Conservation (phyloP, 345 rosid genomes). For the Excoecaria agallocha region DNA sequence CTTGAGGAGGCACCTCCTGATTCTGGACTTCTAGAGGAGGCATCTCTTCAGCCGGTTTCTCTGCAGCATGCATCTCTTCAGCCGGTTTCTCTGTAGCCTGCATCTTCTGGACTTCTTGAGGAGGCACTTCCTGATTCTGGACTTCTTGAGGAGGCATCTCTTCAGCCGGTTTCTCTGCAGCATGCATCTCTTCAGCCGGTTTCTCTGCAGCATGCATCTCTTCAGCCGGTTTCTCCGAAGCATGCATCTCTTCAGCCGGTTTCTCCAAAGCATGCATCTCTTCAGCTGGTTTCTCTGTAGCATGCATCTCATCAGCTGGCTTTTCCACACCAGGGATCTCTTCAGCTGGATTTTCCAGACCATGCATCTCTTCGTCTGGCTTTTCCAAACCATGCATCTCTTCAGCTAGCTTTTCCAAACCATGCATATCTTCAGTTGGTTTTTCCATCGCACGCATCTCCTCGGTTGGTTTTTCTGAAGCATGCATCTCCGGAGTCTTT, state of each 20-base stretch:
- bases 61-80: too few relatives aligned
- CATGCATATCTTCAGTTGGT: neutral
- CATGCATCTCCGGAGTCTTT: neutral
- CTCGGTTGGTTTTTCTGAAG: neutral
- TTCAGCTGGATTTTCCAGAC: neutral
- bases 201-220: too few relatives aligned
- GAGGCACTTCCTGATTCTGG: slow-evolving; percentile 18
- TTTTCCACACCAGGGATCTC: neutral
- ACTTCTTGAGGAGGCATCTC: too few relatives aligned
- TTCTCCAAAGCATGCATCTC: neutral
- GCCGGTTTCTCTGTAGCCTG: too few relatives aligned
- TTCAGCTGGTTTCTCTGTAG: neutral
- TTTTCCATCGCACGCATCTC: slow-evolving; percentile 1
- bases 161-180: too few relatives aligned
- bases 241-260: neutral
- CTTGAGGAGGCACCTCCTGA: neutral
- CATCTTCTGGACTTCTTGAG: too few relatives aligned
- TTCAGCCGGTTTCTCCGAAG: too few relatives aligned
- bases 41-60: too few relatives aligned
- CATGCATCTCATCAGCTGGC: neutral
- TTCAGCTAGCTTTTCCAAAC: neutral
- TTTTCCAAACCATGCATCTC: too few relatives aligned
- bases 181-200: too few relatives aligned
- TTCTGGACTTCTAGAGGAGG: neutral
- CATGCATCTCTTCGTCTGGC: neutral